Conservation (phyloP, 140 eudicot genomes). For the Erigeron philadelphicus region DNA sequence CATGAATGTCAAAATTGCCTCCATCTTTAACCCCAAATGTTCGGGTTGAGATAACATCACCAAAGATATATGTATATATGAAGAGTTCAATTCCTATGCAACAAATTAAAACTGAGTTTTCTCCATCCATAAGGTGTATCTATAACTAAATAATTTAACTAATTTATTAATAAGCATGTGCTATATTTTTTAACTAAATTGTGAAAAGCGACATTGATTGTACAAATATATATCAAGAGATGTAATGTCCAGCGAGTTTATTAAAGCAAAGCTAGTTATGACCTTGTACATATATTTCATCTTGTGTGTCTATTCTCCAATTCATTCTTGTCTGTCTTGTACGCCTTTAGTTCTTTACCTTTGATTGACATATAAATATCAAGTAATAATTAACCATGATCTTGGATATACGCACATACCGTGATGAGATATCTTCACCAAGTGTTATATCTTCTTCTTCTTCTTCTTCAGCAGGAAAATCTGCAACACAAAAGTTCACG, state of each 20-base stretch:
- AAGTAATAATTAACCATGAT: conserved; percentile 9
- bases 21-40: not conserved
- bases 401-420: conserved; percentile 39
- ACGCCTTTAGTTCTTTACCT: not conserved
- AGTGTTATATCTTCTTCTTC: conserved; percentile 53
- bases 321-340: too few species aligned
- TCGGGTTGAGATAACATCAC: too few species aligned
- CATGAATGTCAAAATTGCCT: not conserved
- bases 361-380: not conserved
- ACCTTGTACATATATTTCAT: too few species aligned
- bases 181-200: too few species aligned
- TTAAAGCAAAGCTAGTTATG: too few species aligned
- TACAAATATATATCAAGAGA: too few species aligned
- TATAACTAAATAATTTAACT: not conserved
- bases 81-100: not conserved
- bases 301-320: not conserved
- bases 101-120: not conserved
- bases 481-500: conserved; percentile 29
- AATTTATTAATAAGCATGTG: not conserved
- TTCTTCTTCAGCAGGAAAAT: conserved; percentile 66
- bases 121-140: not conserved
- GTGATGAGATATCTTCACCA: conserved; percentile 88
- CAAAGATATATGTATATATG: too few species aligned
- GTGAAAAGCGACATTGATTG: too few species aligned
- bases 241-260: too few species aligned